A percentile compares a stretch with the other conserved stretches of the same genome.
Conservation (phyloP, 192 early-diverging fungal genomes). For the Mortierella antarctica region DNA sequence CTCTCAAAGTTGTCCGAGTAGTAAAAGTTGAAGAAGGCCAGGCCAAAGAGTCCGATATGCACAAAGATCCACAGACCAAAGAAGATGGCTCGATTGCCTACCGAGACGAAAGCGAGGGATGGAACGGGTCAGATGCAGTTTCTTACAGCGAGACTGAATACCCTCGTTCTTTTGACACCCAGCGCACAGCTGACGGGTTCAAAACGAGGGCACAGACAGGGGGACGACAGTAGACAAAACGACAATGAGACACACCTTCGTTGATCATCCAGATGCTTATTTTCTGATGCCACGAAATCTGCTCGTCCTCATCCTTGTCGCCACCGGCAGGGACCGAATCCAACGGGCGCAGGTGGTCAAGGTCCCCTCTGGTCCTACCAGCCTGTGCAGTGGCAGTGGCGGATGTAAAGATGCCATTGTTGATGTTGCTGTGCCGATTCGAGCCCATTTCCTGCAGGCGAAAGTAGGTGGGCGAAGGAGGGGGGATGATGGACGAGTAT, state of each 20-base stretch:
- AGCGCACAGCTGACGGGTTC: not conserved
- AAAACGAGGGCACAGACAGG: not conserved
- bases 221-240: not conserved
- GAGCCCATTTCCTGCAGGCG: slow-evolving; percentile 39
- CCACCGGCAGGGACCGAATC: not conserved
- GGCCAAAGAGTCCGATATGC: slow-evolving; percentile 65
- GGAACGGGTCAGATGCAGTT: not conserved
- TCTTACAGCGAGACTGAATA: too few species aligned
- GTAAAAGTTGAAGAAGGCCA: slow-evolving; percentile 71
- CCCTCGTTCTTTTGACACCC: not conserved
- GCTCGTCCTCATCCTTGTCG: slow-evolving; percentile 9
- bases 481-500: slow-evolving; percentile 39
- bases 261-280: slow-evolving; percentile 62
- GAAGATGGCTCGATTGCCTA: slow-evolving; percentile 56
- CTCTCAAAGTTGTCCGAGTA: slow-evolving; percentile 65
- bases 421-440: not conserved
- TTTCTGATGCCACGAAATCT: slow-evolving; percentile 42
- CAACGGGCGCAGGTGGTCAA: slow-evolving; percentile 37
- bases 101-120: not conserved
- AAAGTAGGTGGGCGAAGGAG: slow-evolving; percentile 46
- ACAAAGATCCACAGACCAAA: slow-evolving; percentile 66
- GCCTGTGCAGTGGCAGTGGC: not conserved
- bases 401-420: not conserved
- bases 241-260: slow-evolving; percentile 43
- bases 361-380: slow-evolving; percentile 8